phyloP scores from a whole-genome alignment of 2,329 filamentous ascomycete species.

The Sclerotinia borealis region DNA sequence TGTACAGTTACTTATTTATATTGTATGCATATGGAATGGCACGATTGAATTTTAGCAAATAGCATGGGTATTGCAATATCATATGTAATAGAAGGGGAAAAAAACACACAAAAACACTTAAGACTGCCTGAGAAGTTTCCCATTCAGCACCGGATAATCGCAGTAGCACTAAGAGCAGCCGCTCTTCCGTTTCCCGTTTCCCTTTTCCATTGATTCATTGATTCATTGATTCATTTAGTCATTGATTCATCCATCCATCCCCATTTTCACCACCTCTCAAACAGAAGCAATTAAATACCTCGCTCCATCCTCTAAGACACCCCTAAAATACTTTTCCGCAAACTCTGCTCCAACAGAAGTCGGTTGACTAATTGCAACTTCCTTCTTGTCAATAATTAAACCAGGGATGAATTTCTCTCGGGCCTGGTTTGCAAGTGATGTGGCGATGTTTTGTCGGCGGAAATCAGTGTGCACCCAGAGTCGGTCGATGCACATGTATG shows the following conservation, averaged over 20 bases:
- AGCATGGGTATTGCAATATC: too few relatives aligned
- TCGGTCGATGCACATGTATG: constrained; percentile 42
- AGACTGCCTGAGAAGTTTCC: not conserved
- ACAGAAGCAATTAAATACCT: not conserved
- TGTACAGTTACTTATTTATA: too few relatives aligned
- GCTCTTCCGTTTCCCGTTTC: not conserved
- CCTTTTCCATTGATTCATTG: not conserved
- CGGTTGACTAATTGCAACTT: constrained; percentile 60
- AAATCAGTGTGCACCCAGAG: constrained; percentile 57
- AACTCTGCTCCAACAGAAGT: constrained; percentile 54
- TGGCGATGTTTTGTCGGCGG: constrained; percentile 51
- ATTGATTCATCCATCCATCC: not conserved
- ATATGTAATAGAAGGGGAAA: too few relatives aligned
- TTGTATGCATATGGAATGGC: too few relatives aligned
- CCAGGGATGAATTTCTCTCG: constrained; percentile 48
- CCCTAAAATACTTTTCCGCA: constrained; percentile 41
- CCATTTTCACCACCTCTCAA: not conserved
- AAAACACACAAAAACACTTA: not conserved
- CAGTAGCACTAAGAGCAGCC: not conserved
- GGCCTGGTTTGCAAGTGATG: constrained; percentile 49
- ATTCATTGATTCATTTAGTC: not conserved
- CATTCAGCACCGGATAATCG: not conserved
- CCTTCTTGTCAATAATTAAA: constrained; percentile 46
- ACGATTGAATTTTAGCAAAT: too few relatives aligned
- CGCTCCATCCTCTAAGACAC: not conserved